Evolutionary conservation across 805 yeast species (phyloP).

Genomic region (Yarrowia divulgata): DNA sequence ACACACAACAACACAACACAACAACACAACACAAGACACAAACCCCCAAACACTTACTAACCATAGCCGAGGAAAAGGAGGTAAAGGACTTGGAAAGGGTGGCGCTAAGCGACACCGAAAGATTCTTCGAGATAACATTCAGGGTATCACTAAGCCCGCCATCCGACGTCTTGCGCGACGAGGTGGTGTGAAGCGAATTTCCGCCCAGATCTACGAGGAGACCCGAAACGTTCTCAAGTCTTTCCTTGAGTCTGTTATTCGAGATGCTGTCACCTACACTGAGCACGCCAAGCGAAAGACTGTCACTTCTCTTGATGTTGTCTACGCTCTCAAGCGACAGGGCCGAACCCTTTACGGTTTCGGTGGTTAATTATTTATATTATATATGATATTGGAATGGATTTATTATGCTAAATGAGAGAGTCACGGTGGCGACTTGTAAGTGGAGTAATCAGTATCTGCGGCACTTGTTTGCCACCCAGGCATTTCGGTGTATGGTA

Average conservation of each 20-base stretch:
- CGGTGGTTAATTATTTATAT: constrained; percentile 79
- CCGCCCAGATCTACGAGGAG: constrained; percentile 98
- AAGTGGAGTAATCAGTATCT: no score
- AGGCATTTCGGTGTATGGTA: no score
- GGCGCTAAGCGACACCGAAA: constrained; percentile 99
- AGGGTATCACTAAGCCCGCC: constrained; percentile 99
- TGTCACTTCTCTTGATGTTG: constrained; percentile 97
- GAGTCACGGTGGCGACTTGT: no score
- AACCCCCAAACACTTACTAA: background rate
- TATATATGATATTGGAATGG: constrained; percentile 15
- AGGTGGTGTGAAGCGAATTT: constrained; percentile 99
- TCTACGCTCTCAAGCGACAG: constrained; percentile 99
- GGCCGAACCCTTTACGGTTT: constrained; percentile 99
- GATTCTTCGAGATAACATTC: constrained; percentile 98
- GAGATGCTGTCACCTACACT: constrained; percentile 99
- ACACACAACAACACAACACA: constrained; percentile 3
- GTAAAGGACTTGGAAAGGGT: constrained; percentile 99
- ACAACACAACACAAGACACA: background rate
- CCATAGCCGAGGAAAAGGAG: constrained; percentile 96
- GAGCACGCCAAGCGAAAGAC: constrained; percentile 99
- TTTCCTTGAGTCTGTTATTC: constrained; percentile 95
- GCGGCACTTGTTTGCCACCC: no score
- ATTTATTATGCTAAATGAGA: background rate
- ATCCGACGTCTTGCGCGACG: constrained; percentile 99
- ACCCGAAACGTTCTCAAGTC: constrained; percentile 96